A percentile compares a stretch with the other conserved stretches of the same genome.
These are phyloP conservation scores for Hypsizygus ulmarius DNA, from an alignment of 1,284 basidiomycete genomes.

Conservation along the genomic window DNA sequence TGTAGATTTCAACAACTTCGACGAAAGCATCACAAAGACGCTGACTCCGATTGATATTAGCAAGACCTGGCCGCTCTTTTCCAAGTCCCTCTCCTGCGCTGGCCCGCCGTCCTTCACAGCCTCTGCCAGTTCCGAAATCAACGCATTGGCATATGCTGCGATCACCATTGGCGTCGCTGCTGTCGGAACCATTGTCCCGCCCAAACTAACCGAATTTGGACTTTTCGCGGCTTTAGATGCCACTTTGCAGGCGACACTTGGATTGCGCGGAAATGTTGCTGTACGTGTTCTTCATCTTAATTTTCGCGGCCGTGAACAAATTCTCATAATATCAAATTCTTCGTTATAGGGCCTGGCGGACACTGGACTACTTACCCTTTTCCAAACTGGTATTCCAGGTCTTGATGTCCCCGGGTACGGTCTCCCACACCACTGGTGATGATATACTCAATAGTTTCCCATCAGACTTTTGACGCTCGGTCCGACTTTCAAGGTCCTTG, in stretches of 20 bases:
- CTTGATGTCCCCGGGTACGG: slow-evolving; percentile 24
- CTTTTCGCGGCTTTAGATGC: slow-evolving; percentile 29
- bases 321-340: background rate
- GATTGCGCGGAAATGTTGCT: slow-evolving; percentile 31
- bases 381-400: slow-evolving; percentile 20
- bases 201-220: slow-evolving; percentile 28
- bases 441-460: background rate
- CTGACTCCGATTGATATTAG: background rate
- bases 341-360: slow-evolving; percentile 12
- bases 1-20: slow-evolving; percentile 23
- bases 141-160: slow-evolving; percentile 34
- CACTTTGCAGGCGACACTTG: slow-evolving; percentile 31
- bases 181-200: slow-evolving; percentile 42
- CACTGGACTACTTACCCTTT: slow-evolving; percentile 21
- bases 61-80: slow-evolving; percentile 35
- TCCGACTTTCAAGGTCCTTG: slow-evolving; percentile 36
- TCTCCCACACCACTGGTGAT: background rate
- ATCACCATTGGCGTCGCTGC: slow-evolving; percentile 40
- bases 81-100: slow-evolving; percentile 38
- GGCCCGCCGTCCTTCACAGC: slow-evolving; percentile 22
- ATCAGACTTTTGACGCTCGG: slow-evolving; percentile 36
- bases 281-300: slow-evolving; percentile 18
- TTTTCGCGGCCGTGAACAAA: slow-evolving; percentile 1
- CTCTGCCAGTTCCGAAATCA: slow-evolving; percentile 36
- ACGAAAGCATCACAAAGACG: slow-evolving; percentile 19